These are phyloP conservation scores for Phlegmacium glaucopus DNA, from an alignment of 768 basidiomycete species.

Conservation along the genomic window DNA sequence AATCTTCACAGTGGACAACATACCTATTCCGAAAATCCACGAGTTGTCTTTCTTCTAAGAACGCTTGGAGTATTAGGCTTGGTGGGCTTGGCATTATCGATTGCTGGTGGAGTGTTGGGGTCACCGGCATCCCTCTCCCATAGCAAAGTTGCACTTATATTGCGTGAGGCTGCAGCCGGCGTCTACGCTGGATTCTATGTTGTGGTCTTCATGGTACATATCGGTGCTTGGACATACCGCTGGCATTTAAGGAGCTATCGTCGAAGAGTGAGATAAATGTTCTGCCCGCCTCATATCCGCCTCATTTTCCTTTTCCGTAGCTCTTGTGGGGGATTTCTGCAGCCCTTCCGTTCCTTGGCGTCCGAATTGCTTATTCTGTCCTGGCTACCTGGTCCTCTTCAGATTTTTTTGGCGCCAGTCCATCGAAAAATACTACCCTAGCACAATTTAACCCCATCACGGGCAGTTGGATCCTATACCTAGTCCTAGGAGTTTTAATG, in stretches of 20 bases:
- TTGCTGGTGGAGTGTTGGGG: constrained; percentile 47
- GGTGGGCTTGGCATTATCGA: constrained; percentile 36
- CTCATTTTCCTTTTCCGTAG: constrained; percentile 27
- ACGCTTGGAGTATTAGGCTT: constrained; percentile 33
- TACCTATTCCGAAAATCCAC: constrained; percentile 47
- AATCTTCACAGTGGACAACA: constrained; percentile 41
- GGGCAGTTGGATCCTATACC: constrained; percentile 56
- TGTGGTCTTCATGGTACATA: constrained; percentile 34
- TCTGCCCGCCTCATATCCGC: neutral
- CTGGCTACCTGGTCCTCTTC: constrained; percentile 57
- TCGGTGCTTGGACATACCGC: constrained; percentile 43
- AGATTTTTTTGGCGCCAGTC: constrained; percentile 35
- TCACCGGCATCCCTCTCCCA: constrained; percentile 30
- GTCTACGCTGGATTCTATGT: constrained; percentile 42
- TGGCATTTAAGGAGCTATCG: constrained; percentile 45
- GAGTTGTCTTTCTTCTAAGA: constrained; percentile 35
- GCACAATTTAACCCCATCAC: constrained; percentile 54
- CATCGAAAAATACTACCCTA: constrained; percentile 39
- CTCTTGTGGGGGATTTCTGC: constrained; percentile 50
- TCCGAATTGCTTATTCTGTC: constrained; percentile 54
- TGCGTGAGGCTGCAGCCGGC: constrained; percentile 41
- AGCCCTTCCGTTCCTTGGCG: constrained; percentile 59
- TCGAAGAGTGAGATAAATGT: constrained; percentile 33
- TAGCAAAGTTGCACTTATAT: constrained; percentile 28
- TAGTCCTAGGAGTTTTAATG: constrained; percentile 57